Base-by-base conservation (phyloP, 805 yeast genomes). In the Ogataea saltuana region DNA sequence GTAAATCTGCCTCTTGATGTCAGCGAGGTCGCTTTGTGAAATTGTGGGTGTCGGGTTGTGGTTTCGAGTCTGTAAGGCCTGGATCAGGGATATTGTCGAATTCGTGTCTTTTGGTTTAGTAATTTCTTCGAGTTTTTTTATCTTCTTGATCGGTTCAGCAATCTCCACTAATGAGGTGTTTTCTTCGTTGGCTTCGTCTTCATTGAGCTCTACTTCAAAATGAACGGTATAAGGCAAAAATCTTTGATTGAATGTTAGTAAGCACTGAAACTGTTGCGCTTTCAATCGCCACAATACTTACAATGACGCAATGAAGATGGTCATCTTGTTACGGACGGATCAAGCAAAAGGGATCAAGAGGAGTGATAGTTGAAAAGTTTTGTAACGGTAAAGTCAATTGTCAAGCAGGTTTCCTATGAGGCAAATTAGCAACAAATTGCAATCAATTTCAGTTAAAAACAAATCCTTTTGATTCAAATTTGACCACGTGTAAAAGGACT, bases 221-320 rank as follows among this genome's bases (percentile, higher is more conserved):
- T 83, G 86, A n/a, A 84, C 88, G 3, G 88, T 81, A 55, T 80
- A 80, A 2, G 93, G 93, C 35, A 85, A 68, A 53, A 84, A 83
- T 36, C 85, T 78, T 5, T 17, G 32, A 6, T 15, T 6, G 18
- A 28, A 6, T 13, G 31, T 28, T 28, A 16, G 18, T 28, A 13
- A 28, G 6, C 33, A 3, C 39, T 29, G 28, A 38, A 39, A 21
- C 38, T 32, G 42, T 30, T 27, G 11, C 15, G 20, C 32, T 33
- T 11, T 15, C n/a, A 30, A 3, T 10, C 6, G n/a, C 28, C 4
- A 6, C 10, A 8, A 42, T 50, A 77, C 83, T 54, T 72, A 78
- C 78, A 85, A 67, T 12, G 91, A 81, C 12, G 85, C 89, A 20
- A 85, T 76, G 32, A 82, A 77, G 19, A 83, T 69, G 8, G 88